Base-by-base conservation (phyloP, 1,284 basidiomycete species). In the Leccinum solheimii region DNA sequence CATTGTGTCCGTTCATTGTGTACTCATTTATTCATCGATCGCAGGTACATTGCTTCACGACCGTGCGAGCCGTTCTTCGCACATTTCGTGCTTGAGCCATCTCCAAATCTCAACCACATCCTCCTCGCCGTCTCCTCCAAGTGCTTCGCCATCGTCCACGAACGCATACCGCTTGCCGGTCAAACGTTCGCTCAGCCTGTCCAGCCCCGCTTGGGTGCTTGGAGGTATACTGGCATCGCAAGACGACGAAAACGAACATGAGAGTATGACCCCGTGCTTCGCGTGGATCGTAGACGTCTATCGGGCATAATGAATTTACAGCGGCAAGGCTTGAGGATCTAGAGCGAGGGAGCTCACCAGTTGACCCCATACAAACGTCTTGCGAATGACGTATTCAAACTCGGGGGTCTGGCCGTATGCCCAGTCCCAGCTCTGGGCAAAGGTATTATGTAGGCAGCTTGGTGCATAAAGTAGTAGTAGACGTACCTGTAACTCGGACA, bases 351-450 rank as follows among this genome's bases (percentile, higher is more conserved):
- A 51, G 73, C 87, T 72, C 71, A 88, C 91, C 55, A 86, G 74
- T 30, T 75, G 70, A 8, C 88, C 88, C 87, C 87, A 89, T 5
- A 70, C 55, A 66, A 93, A 91, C 14, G 69, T 63, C 14, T 75
- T 74, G 16, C 69, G 63, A 4, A 90, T 62, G 3, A 76, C 78
- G 66, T 88, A 86, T 49, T 86, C 90, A 73, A 99, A 98, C 72
- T 97, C 92, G 57, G 97, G 97, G 0, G 96, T 97, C 72, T 97
- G 93, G 0, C 96, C 97, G 70, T 87, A 98, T 32, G 86, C 81
- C 95, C 96, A 99, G 26, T 92, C 85, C 97, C 97, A 98, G 45
- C 83, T 88, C 91, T 96, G 71, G 19, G 56, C 27, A 2, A 57
- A 59, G 26, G 10, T 3, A 23, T 57, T 51, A 61, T 34, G 60